phyloP scores from a whole-genome alignment of 1,284 basidiomycete species.

The Ceraceosorus guamensis region DNA sequence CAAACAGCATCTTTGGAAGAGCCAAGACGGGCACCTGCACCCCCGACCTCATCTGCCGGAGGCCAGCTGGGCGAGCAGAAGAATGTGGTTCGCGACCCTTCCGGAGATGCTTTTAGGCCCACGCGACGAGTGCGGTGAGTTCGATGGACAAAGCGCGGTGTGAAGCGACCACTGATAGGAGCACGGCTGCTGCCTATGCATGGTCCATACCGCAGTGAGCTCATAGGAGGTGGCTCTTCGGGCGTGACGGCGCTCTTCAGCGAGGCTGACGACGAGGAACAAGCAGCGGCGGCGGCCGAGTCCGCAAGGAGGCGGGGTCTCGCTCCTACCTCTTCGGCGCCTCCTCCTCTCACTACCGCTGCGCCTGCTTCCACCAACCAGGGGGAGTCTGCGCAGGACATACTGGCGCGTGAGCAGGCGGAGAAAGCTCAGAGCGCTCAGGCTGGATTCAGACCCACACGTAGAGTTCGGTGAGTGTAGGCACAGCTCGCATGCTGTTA shows the following conservation, averaged over 20 bases:
- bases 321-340: too few relatives aligned
- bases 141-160: too few relatives aligned
- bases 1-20: neutral
- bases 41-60: slow-evolving; percentile 5
- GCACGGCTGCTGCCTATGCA: too few relatives aligned
- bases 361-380: slow-evolving; percentile 10
- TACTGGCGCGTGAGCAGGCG: neutral
- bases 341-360: too few relatives aligned
- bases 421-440: slow-evolving; percentile 13
- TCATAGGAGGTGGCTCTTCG: slow-evolving; percentile 26
- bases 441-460: slow-evolving; percentile 28
- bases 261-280: slow-evolving; percentile 13
- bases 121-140: slow-evolving; percentile 37
- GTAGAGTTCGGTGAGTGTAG: slow-evolving; percentile 23
- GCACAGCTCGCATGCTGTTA: too few relatives aligned
- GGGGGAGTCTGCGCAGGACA: neutral
- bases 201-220: too few relatives aligned
- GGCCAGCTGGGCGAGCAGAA: too few relatives aligned
- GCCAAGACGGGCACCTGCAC: neutral
- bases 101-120: slow-evolving; percentile 34
- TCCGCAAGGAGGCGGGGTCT: slow-evolving; percentile 4
- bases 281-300: slow-evolving; percentile 8
- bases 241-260: slow-evolving; percentile 36
- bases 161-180: too few relatives aligned
- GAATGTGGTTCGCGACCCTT: slow-evolving; percentile 27